These are phyloP conservation scores for Trichoderma parareesei DNA, from an alignment of 495 filamentous ascomycete genomes.

Conservation along the genomic window DNA sequence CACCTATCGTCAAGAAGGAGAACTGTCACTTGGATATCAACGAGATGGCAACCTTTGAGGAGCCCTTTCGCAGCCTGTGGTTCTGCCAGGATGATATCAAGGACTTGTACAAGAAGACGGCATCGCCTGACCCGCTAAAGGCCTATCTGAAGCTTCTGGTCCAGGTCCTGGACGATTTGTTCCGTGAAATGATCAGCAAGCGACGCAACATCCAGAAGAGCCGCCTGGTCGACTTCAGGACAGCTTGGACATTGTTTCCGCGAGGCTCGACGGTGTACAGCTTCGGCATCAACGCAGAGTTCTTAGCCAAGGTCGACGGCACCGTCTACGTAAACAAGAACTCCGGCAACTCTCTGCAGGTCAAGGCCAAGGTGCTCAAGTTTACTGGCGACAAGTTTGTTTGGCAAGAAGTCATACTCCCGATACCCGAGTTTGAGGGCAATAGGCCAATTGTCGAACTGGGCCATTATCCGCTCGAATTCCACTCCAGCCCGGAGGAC, in stretches of 20 bases:
- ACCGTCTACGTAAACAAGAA: slow-evolving; percentile 15
- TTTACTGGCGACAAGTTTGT: slow-evolving; percentile 27
- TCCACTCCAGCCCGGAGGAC: slow-evolving; percentile 18
- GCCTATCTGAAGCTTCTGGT: slow-evolving; percentile 27
- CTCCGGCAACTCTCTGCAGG: slow-evolving; percentile 6
- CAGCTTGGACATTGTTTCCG: slow-evolving; percentile 34
- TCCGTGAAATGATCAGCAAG: slow-evolving; percentile 24
- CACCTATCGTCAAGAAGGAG: slow-evolving; percentile 25
- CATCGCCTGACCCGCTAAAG: slow-evolving; percentile 14
- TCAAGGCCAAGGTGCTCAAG: slow-evolving; percentile 20
- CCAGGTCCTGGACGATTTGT: slow-evolving; percentile 28
- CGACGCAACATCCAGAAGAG: slow-evolving; percentile 22
- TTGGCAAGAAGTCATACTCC: slow-evolving; percentile 19
- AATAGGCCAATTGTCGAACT: slow-evolving; percentile 24
- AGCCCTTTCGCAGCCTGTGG: slow-evolving; percentile 30
- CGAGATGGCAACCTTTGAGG: slow-evolving; percentile 23
- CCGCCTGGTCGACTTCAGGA: slow-evolving; percentile 24
- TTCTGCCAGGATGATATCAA: slow-evolving; percentile 30
- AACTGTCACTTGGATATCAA: slow-evolving; percentile 24
- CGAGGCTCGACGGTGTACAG: slow-evolving; percentile 23
- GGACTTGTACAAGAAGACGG: slow-evolving; percentile 16
- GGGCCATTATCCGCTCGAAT: slow-evolving; percentile 26
- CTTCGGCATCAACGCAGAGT: slow-evolving; percentile 23
- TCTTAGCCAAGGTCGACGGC: slow-evolving; percentile 25
- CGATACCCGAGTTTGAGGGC: slow-evolving; percentile 20